phyloP scores from a whole-genome alignment of 2,329 filamentous ascomycete species.

The Penicillium sp. region DNA sequence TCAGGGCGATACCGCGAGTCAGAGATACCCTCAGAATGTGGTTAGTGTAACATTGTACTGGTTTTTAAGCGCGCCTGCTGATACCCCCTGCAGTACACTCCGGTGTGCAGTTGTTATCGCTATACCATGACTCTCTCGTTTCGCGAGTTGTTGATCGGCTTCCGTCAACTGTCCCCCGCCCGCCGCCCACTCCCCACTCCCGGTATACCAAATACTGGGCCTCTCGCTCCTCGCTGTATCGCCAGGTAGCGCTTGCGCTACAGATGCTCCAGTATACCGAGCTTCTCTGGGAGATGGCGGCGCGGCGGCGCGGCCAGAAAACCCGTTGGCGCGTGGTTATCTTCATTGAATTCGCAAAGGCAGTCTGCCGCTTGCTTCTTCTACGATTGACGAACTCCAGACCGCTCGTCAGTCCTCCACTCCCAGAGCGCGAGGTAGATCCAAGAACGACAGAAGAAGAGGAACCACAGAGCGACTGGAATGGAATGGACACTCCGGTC shows the following conservation, averaged over 20 bases:
- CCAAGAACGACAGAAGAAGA: slow-evolving; percentile 50
- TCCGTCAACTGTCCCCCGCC: slow-evolving; percentile 43
- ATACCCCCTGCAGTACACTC: slow-evolving; percentile 56
- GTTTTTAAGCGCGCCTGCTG: not conserved
- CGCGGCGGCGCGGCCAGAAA: slow-evolving; percentile 71
- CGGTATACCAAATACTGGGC: slow-evolving; percentile 59
- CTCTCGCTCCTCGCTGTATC: slow-evolving; percentile 59
- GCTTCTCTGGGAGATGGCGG: slow-evolving; percentile 93
- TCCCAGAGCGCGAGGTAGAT: slow-evolving; percentile 77
- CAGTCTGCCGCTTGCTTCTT: slow-evolving; percentile 69
- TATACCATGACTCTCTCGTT: slow-evolving; percentile 87
- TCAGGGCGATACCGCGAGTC: slow-evolving; percentile 55
- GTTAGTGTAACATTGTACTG: slow-evolving; percentile 36
- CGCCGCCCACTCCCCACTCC: slow-evolving; percentile 50
- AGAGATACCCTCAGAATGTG: slow-evolving; percentile 85
- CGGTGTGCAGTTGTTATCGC: slow-evolving; percentile 74
- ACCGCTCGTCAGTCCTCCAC: slow-evolving; percentile 69
- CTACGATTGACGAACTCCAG: slow-evolving; percentile 73
- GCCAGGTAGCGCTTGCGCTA: slow-evolving; percentile 68
- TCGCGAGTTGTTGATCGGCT: slow-evolving; percentile 54
- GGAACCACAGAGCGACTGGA: slow-evolving; percentile 31
- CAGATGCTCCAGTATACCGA: slow-evolving; percentile 93
- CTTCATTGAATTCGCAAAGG: slow-evolving; percentile 75
- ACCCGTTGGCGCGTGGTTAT: slow-evolving; percentile 80
- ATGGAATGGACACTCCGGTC: slow-evolving; percentile 41